A percentile compares a stretch with the other conserved stretches of the same genome.
phyloP scores from a whole-genome alignment of 768 basidiomycete species.

The Hygrocybe punicea region DNA sequence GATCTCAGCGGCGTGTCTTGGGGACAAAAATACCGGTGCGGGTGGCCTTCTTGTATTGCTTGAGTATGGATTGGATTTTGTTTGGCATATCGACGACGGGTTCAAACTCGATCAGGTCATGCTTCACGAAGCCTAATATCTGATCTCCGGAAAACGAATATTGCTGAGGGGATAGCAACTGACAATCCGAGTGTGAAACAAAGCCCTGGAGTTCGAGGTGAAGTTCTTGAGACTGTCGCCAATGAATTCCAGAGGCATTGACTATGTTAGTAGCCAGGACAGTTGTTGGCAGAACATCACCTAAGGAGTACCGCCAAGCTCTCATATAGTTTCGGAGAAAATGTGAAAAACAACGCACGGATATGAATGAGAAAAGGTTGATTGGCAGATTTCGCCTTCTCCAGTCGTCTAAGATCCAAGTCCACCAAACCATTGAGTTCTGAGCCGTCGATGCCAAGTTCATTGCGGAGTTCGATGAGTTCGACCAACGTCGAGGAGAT shows the following conservation, averaged over 20 bases:
- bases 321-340: neutral
- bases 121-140: neutral
- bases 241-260: neutral
- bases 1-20: neutral
- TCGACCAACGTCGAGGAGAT: neutral
- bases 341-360: neutral
- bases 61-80: neutral
- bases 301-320: neutral
- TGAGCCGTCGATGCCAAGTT: neutral
- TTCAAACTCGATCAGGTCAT: neutral
- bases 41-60: neutral
- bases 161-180: neutral
- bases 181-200: neutral
- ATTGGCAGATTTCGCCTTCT: neutral
- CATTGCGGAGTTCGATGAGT: neutral
- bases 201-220: neutral
- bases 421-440: neutral
- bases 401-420: neutral
- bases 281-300: neutral
- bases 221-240: neutral
- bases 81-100: neutral
- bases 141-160: neutral
- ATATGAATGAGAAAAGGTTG: neutral
- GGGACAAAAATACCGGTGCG: neutral
- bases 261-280: neutral